Evolutionary conservation across 106 monocot species (phyloP).

Genomic region (Dioscorea zingiberensis): DNA sequence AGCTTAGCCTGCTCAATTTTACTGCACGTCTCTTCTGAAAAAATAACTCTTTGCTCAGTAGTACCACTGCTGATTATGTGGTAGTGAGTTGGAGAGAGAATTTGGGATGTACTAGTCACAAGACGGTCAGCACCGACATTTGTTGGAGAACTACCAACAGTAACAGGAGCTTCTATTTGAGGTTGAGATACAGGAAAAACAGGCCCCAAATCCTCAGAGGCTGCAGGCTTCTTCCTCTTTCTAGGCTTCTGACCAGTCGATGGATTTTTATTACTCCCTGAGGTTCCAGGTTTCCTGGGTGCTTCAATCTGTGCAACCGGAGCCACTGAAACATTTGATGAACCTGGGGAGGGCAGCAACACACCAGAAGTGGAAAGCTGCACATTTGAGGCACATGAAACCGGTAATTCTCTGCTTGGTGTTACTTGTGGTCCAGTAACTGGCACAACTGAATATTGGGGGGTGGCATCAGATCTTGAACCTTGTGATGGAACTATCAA

Average conservation of each 20-base stretch:
- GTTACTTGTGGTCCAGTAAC: constrained; percentile 39
- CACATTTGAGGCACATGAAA: constrained; percentile 21
- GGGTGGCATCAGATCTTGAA: constrained; percentile 21
- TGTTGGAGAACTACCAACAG: constrained; percentile 14
- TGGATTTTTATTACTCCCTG: constrained; percentile 21
- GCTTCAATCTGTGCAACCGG: constrained; percentile 19
- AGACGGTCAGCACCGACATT: constrained; percentile 17
- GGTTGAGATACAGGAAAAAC: constrained; percentile 27
- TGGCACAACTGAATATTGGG: constrained; percentile 25
- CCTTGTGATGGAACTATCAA: constrained; percentile 33
- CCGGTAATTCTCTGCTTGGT: constrained; percentile 30
- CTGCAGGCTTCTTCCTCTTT: constrained; percentile 53
- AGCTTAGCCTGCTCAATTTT: constrained; percentile 74
- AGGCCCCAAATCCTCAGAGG: constrained; percentile 9
- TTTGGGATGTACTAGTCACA: constrained; percentile 16
- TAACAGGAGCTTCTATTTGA: constrained; percentile 16
- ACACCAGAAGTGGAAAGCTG: constrained; percentile 33
- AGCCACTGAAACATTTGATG: constrained; percentile 15
- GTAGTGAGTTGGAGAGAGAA: constrained; percentile 28
- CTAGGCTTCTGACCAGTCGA: constrained; percentile 42
- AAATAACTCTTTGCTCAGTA: constrained; percentile 32
- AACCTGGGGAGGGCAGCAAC: constrained; percentile 20
- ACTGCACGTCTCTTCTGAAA: constrained; percentile 55
- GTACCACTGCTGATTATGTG: constrained; percentile 21
- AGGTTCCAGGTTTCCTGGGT: constrained; percentile 14